These are phyloP conservation scores for Exophiala bonariae DNA, from an alignment of 2,329 filamentous ascomycete species.

Conservation along the genomic window DNA sequence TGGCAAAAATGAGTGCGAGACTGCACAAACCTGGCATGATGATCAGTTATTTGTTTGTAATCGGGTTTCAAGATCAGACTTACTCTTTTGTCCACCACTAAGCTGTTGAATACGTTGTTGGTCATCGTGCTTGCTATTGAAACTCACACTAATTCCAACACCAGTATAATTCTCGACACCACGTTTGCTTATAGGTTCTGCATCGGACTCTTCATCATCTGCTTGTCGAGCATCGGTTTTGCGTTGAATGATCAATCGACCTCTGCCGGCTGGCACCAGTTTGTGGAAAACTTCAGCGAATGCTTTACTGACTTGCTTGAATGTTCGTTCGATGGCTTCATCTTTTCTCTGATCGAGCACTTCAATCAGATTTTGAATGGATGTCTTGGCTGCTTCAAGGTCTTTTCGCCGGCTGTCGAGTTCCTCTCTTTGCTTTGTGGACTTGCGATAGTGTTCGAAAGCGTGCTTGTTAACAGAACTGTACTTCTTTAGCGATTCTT, in stretches of 20 bases:
- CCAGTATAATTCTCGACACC: slow-evolving; percentile 92
- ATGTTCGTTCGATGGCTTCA: slow-evolving; percentile 95
- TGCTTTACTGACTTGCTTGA: slow-evolving; percentile 94
- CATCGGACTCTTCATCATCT: slow-evolving; percentile 65
- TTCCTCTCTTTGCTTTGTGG: slow-evolving; percentile 86
- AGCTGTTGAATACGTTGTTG: slow-evolving; percentile 98
- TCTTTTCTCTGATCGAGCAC: slow-evolving; percentile 95
- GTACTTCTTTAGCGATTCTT: slow-evolving; percentile 92
- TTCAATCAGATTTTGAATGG: slow-evolving; percentile 88
- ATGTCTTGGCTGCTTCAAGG: slow-evolving; percentile 79
- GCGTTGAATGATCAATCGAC: slow-evolving; percentile 87
- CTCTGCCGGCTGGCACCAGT: slow-evolving; percentile 89
- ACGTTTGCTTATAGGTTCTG: slow-evolving; percentile 57
- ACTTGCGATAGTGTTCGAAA: slow-evolving; percentile 98
- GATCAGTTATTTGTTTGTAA: slow-evolving; percentile 19
- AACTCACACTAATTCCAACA: slow-evolving; percentile 94
- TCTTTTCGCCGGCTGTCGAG: slow-evolving; percentile 82
- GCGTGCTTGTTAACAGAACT: slow-evolving; percentile 90
- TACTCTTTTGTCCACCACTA: slow-evolving; percentile 95
- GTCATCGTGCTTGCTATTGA: slow-evolving; percentile 98
- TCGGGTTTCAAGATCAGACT: slow-evolving; percentile 37
- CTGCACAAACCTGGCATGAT: slow-evolving; percentile 73
- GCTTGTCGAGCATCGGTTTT: slow-evolving; percentile 71
- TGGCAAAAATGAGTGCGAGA: slow-evolving; percentile 97
- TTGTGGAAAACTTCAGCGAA: slow-evolving; percentile 93